Percentiles rank a stretch among this genome's conserved stretches.
Evolutionary conservation across 495 filamentous ascomycete genomes (phyloP).

Genomic region (Aspergillus baeticus): DNA sequence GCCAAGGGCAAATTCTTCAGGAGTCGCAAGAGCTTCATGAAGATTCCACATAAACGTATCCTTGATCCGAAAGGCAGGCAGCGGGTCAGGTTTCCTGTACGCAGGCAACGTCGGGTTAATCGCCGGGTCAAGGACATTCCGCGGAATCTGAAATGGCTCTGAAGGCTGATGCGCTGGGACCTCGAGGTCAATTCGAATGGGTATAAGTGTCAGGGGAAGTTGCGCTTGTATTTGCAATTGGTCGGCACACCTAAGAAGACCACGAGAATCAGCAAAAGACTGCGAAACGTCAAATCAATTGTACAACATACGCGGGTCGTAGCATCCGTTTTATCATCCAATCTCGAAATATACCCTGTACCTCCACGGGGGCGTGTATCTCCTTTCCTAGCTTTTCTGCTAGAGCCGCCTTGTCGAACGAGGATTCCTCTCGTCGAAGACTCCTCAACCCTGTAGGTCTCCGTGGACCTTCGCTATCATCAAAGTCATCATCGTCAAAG

Average conservation of each 20-base stretch:
- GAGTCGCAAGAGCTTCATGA: conserved; percentile 89
- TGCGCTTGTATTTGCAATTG: conserved; percentile 81
- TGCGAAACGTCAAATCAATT: neutral
- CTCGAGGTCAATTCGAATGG: conserved; percentile 95
- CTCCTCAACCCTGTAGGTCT: conserved; percentile 84
- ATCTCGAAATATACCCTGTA: conserved; percentile 88
- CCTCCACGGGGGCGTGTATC: conserved; percentile 70
- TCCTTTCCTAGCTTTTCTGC: conserved; percentile 83
- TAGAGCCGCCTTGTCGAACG: conserved; percentile 56
- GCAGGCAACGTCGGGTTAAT: conserved; percentile 66
- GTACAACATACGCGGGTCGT: conserved; percentile 42
- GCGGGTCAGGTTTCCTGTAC: conserved; percentile 74
- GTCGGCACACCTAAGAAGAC: conserved; percentile 40
- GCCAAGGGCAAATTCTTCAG: conserved; percentile 87
- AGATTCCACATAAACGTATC: conserved; percentile 98
- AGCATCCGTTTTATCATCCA: conserved; percentile 84
- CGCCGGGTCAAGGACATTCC: conserved; percentile 56
- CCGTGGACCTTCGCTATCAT: conserved; percentile 76
- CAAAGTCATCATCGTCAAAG: conserved; percentile 91
- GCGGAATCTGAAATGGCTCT: conserved; percentile 67
- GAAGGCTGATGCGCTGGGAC: conserved; percentile 74
- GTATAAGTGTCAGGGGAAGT: conserved; percentile 86
- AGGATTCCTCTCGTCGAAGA: conserved; percentile 72
- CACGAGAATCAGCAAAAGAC: conserved; percentile 19
- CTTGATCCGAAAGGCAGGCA: conserved; percentile 81